phyloP scores from a whole-genome alignment of 495 filamentous ascomycete genomes.

The Parmelia sp. region DNA sequence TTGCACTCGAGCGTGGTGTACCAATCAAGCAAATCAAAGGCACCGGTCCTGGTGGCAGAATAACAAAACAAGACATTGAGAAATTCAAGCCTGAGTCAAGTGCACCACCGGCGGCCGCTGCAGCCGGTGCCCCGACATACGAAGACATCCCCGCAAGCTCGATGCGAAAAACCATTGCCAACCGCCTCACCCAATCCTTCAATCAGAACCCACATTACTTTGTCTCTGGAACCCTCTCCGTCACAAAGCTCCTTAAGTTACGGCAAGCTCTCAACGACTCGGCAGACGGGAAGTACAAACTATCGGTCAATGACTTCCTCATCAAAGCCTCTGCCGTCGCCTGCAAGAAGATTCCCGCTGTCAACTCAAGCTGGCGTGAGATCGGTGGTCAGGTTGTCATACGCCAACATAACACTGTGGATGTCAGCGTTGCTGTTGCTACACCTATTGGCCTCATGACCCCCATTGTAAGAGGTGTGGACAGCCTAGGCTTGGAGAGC shows the following conservation, averaged over 20 bases:
- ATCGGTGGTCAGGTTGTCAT: slow-evolving; percentile 69
- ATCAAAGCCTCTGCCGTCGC: slow-evolving; percentile 92
- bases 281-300: slow-evolving; percentile 89
- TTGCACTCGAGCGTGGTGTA: slow-evolving; percentile 83
- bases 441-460: slow-evolving; percentile 95
- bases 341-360: slow-evolving; percentile 84
- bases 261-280: slow-evolving; percentile 87
- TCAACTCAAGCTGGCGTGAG: slow-evolving; percentile 91
- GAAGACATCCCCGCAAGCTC: slow-evolving; percentile 77
- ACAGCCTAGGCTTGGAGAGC: slow-evolving; percentile 71
- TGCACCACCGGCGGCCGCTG: slow-evolving; percentile 39
- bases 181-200: slow-evolving; percentile 79
- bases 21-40: slow-evolving; percentile 76
- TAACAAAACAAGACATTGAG: slow-evolving; percentile 89
- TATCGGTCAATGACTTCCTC: slow-evolving; percentile 98
- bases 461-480: slow-evolving; percentile 86
- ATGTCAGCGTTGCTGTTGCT: slow-evolving; percentile 89
- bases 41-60: slow-evolving; percentile 74
- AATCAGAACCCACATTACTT: slow-evolving; percentile 98
- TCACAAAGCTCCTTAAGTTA: slow-evolving; percentile 90
- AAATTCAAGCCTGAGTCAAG: slow-evolving; percentile 57
- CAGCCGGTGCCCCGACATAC: slow-evolving; percentile 56
- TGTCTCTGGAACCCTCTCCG: slow-evolving; percentile 79
- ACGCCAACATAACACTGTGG: slow-evolving; percentile 83
- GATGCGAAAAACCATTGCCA: slow-evolving; percentile 98